Conservation (phyloP, 306 rosid species). For the Mimosa bimucronata region DNA sequence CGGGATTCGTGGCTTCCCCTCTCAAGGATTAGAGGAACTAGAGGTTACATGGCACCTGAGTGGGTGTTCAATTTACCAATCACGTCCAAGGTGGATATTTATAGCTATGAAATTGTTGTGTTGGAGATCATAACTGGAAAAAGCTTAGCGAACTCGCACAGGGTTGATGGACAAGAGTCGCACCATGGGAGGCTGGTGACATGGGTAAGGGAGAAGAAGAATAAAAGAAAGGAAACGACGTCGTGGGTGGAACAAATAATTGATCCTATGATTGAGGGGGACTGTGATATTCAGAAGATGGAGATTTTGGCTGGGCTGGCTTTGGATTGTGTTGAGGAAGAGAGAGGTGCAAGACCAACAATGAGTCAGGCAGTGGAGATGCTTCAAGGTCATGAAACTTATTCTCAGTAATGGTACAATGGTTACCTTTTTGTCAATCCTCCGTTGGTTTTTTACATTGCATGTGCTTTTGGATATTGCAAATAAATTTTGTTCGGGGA, state of each 20-base stretch:
- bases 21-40: slow-evolving; percentile 55
- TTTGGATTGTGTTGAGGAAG: not conserved
- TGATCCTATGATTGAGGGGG: not conserved
- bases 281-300: not conserved
- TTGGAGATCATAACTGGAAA: not conserved
- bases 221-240: not conserved
- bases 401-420: not conserved
- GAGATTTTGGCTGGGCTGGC: not conserved
- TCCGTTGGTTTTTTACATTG: not conserved
- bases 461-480: not conserved
- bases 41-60: slow-evolving; percentile 45
- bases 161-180: slow-evolving; percentile 3
- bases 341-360: not conserved
- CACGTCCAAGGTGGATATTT: slow-evolving; percentile 56
- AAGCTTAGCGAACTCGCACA: not conserved
- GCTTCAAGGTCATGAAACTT: not conserved
- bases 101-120: slow-evolving; percentile 45
- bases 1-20: too few relatives aligned
- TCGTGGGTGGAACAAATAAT: not conserved
- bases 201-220: slow-evolving; percentile 45
- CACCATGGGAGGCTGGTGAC: slow-evolving; percentile 37
- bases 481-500: too few relatives aligned
- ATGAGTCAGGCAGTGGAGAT: not conserved
- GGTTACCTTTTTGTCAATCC: not conserved
- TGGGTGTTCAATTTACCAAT: slow-evolving; percentile 37